These are phyloP conservation scores for Solanum hybrid DNA, from an alignment of 305 asterid genomes.

Conservation along the genomic window DNA sequence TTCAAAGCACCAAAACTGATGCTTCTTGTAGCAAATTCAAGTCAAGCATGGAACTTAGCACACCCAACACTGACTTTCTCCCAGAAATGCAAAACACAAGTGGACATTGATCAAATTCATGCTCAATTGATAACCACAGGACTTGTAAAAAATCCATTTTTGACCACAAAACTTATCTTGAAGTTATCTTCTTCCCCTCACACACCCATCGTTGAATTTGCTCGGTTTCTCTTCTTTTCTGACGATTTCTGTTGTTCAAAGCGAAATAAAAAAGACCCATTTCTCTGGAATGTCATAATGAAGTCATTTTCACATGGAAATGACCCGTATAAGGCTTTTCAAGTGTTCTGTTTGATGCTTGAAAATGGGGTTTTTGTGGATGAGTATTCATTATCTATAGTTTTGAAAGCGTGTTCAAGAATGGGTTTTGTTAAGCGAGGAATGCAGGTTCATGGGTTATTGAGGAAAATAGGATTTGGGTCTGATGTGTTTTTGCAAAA, in stretches of 20 bases:
- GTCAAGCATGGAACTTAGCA: conserved; percentile 45
- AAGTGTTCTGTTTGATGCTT: conserved; percentile 58
- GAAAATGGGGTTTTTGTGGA: conserved; percentile 50
- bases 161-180: conserved; percentile 48
- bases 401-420: conserved; percentile 58
- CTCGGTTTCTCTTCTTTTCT: conserved; percentile 41
- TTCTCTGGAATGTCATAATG: conserved; percentile 63
- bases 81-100: conserved; percentile 52
- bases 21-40: conserved; percentile 37
- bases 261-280: conserved; percentile 31
- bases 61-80: conserved; percentile 27
- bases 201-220: conserved; percentile 34
- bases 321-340: conserved; percentile 46
- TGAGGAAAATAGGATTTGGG: conserved; percentile 47
- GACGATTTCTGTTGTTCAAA: not conserved
- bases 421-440: conserved; percentile 29
- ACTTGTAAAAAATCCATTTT: conserved; percentile 28
- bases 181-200: conserved; percentile 34
- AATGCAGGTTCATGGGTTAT: conserved; percentile 68
- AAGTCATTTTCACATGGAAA: conserved; percentile 48
- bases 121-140: conserved; percentile 63
- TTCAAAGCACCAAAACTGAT: conserved; percentile 12
- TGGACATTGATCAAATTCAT: conserved; percentile 49
- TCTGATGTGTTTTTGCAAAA: conserved; percentile 49
- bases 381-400: conserved; percentile 56